Base-by-base conservation (phyloP, 805 yeast genomes). In the Torulaspora microellipsoides region DNA sequence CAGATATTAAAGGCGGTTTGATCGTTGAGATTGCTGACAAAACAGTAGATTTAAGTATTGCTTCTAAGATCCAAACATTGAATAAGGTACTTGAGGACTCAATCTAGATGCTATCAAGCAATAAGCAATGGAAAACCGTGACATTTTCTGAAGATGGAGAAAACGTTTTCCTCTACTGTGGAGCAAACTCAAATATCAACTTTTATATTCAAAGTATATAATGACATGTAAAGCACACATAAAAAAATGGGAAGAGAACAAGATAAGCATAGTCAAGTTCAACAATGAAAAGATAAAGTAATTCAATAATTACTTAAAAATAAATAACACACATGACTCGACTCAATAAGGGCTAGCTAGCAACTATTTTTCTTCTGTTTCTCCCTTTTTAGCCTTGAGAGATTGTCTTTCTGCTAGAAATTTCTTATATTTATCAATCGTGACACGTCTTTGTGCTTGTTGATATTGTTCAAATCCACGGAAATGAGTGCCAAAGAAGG, bases 1-100 rank as follows among this genome's bases (percentile, higher is more conserved):
- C 96, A 53, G 93, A 85, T 54, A 86, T 93, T 65, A 76, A 86
- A 67, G 99, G 99, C 65, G 99, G 99, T 61, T 79, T 93, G 67
- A 73, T 93, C 57, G 95, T 93, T 48, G 96, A 90, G 72, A 87
- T 93, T 60, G 96, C 91, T 64, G 99, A 91, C 75, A 87, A 84
- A 71, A 90, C 98, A 52, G 96, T 89, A 60, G 99, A 93, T 72
- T 77, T 91, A 68, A 83, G 95, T 47, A 80, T 93, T 56, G 76
- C 90, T 48, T 69, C 85, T 64, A 89, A 84, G 77, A 80, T 93
- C 65, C 75, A 85, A 67, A 88, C 80, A 73, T 82, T 90, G 71
- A 93, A 93, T 85, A 80, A 85, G 70, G 80, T 84, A 58, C 80
- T 93, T 67, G 73, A 77, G 59, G 96, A 91, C 76, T 75, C 95